Conservation (phyloP, 371 early-diverging fungal species). For the Mucor circinelloides region DNA sequence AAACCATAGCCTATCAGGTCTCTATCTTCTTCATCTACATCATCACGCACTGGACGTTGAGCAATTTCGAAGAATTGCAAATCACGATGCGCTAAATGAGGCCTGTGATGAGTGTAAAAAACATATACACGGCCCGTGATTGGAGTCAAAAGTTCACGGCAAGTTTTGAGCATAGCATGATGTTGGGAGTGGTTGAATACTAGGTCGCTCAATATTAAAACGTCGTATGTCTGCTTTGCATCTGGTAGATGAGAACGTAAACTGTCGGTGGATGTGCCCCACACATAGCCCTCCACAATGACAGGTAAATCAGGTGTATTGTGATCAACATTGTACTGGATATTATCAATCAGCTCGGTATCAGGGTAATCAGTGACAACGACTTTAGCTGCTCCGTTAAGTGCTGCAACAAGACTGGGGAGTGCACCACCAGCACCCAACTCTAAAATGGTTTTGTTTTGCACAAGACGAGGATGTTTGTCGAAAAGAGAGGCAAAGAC, state of each 20-base stretch:
- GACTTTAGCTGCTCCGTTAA: conserved; percentile 77
- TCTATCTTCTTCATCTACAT: conserved; percentile 53
- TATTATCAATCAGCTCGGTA: conserved; percentile 75
- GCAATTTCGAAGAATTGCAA: conserved; percentile 83
- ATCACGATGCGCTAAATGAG: conserved; percentile 76
- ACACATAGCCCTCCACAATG: conserved; percentile 72
- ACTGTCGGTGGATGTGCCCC: conserved; percentile 75
- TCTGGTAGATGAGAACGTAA: conserved; percentile 43
- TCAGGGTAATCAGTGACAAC: conserved; percentile 94
- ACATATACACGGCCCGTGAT: conserved; percentile 63
- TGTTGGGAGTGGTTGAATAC: conserved; percentile 92
- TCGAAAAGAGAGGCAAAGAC: conserved; percentile 82
- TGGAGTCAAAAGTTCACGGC: conserved; percentile 62
- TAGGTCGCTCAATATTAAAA: conserved; percentile 87
- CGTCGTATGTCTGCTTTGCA: conserved; percentile 63
- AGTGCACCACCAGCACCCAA: conserved; percentile 91
- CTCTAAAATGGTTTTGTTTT: conserved; percentile 77
- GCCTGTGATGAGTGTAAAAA: conserved; percentile 72
- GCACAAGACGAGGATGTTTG: conserved; percentile 54
- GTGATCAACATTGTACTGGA: conserved; percentile 66
- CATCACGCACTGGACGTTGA: conserved; percentile 37
- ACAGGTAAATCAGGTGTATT: conserved; percentile 24
- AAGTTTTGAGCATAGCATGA: conserved; percentile 67
- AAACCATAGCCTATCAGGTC: conserved; percentile 70
- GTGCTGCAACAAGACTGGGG: conserved; percentile 78